Base-by-base conservation (phyloP, 352 stramenopile species). In the Aphanomyces euteiches region DNA sequence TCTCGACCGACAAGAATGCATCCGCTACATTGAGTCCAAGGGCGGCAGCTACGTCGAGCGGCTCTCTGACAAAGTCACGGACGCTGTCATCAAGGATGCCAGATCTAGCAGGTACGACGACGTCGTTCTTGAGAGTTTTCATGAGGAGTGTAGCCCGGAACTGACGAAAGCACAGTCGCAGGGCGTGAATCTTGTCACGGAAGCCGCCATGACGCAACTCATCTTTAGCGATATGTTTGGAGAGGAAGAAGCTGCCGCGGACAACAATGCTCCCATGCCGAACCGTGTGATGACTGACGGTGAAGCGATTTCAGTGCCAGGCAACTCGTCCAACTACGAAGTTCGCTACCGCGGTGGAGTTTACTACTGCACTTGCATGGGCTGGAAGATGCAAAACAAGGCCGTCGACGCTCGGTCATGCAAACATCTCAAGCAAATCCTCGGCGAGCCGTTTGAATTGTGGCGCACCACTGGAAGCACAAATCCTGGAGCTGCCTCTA, bases 351-450 rank as follows among this genome's bases (percentile, higher is more conserved):
- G 83, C 4, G 82, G 82, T 3, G 78, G 61, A 39, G 74, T 76
- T 34, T 90, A 90, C 66, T 78, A 77, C 19, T 90, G 83, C 69
- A 89, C 59, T 41, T 90, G 83, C 53, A 82, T 82, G 7, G 81
- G 82, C n/a, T 90, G 83, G 83, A 75, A 77, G 1, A 88, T 87
- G 72, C 83, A 90, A 56, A 77, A 78, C 53, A 66, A 79, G 21
- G 74, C 78, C 2, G 77, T 79, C 8, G 82, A 73, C 7, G 72
- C 73, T 0, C 75, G 83, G 13, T 89, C 82, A 0, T 90, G 83
- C 61, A 90, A 90, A 61, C 83, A 90, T 64, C 58, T 90, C 38
- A 83, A 84, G 53, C 48, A 81, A 57, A 56, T 85, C 12, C 57
- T 90, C 0, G 83, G 83, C 7, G 79, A 84, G 10, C 75, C 50